Evolutionary conservation across 164 flowering plant species (phyloP).

Genomic region (Dillenia suffruticosa): DNA sequence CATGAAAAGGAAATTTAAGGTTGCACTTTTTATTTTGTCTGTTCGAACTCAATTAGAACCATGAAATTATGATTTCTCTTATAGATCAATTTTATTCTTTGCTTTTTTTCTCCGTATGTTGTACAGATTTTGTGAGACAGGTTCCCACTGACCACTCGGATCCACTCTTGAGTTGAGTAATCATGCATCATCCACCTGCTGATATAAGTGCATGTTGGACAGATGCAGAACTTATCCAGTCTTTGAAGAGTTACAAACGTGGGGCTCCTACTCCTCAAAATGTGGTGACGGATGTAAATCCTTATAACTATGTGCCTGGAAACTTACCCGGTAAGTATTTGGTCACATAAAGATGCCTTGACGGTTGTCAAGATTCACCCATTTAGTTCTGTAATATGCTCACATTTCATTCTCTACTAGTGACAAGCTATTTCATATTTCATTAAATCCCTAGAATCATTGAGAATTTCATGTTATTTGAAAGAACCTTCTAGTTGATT

Average conservation of each 20-base stretch:
- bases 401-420: neutral
- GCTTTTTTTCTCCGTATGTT: no score
- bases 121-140: no score
- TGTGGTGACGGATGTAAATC: slow-evolving; percentile 34
- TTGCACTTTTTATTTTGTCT: no score
- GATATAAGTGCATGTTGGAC: slow-evolving; percentile 19
- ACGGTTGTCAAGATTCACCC: no score
- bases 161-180: slow-evolving; percentile 1
- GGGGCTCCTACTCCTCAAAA: slow-evolving; percentile 37
- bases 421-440: neutral
- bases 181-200: slow-evolving; percentile 27
- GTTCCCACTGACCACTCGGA: no score
- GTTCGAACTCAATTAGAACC: no score
- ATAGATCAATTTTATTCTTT: no score
- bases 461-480: neutral
- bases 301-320: slow-evolving; percentile 25
- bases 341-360: no score
- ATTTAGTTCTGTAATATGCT: no score
- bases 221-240: slow-evolving; percentile 21
- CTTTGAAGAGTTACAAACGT: slow-evolving; percentile 8
- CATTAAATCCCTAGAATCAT: neutral
- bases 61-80: no score
- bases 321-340: slow-evolving; percentile 37
- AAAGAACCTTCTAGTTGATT: no score
- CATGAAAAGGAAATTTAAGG: no score